Percentiles rank a stretch among this genome's conserved stretches.
Evolutionary conservation across 2,329 filamentous ascomycete genomes (phyloP).

Genomic region (Microdochium trichocladiopsis): DNA sequence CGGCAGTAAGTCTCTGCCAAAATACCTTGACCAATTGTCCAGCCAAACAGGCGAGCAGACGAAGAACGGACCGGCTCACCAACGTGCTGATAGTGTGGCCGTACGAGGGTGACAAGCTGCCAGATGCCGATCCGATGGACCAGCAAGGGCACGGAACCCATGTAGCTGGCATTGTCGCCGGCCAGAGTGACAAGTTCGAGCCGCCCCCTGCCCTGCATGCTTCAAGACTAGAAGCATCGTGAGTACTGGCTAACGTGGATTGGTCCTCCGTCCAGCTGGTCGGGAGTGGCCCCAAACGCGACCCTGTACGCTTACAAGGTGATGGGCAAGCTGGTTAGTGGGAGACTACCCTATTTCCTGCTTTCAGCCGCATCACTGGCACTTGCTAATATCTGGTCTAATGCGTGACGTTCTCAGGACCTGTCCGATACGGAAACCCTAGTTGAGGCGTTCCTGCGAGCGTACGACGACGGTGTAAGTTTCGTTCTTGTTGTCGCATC

Average conservation of each 20-base stretch:
- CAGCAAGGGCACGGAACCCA: no score
- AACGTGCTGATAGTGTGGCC: constrained; percentile 4
- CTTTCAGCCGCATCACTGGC: not conserved
- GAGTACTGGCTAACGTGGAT: not conserved
- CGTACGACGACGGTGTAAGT: constrained; percentile 23
- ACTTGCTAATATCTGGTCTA: not conserved
- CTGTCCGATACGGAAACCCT: constrained; percentile 19
- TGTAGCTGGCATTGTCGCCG: constrained; percentile 22
- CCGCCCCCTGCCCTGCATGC: not conserved
- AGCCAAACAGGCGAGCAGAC: no score
- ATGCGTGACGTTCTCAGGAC: constrained; percentile 1
- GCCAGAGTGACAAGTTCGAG: constrained; percentile 9
- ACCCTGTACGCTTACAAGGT: constrained; percentile 20
- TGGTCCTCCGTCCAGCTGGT: constrained; percentile 5
- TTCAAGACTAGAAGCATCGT: constrained; percentile 1
- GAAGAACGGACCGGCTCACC: constrained; percentile 3
- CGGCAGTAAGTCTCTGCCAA: constrained; percentile 5
- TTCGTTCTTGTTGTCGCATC: not conserved
- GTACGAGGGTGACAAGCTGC: constrained; percentile 4
- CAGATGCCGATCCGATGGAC: constrained; percentile 16
- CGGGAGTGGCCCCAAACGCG: constrained; percentile 20
- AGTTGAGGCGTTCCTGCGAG: constrained; percentile 25
- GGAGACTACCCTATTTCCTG: not conserved
- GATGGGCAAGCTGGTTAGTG: constrained; percentile 7
- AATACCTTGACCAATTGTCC: not conserved